Base-by-base conservation (phyloP, 371 early-diverging fungal genomes). In the Mortierella sp. region DNA sequence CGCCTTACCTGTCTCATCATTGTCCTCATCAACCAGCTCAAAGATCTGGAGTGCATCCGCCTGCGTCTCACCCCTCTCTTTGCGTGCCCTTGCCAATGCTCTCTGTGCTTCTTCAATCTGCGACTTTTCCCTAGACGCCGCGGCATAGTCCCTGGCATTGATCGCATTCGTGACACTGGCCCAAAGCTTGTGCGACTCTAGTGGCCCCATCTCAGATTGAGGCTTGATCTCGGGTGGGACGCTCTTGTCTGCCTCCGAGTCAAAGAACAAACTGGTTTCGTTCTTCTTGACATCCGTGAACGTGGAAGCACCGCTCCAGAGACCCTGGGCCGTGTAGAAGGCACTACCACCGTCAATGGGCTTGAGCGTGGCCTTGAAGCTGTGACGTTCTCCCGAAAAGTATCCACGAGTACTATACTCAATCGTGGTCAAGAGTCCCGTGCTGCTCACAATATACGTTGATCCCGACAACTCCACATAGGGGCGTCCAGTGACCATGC, bases 351-450 rank as follows among this genome's bases (percentile, higher is more conserved):
- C 82, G 2, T 67, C 53, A 19, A 83, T 58, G 1, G 80, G 51
- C 49, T 82, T 85, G 45, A 93, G 72, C 10, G 72, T 76, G 16
- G 91, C 94, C 71, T 93, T 91, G 80, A 94, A 90, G 62, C 89
- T 89, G 71, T 93, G 90, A 51, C 91, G 86, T 64, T 92, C 93
- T 58, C 94, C 94, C 18, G 89, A 88, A 67, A 93, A 87, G 89
- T 91, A 93, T 12, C 92, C 90, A 69, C 87, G 90, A 38, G 91
- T 89, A 47, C 87, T 82, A 72, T 90, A 93, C 64, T 92, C 90
- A 72, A 94, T 87, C 54, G 85, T 81, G 38, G 92, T 85, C 58
- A 82, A 78, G 49, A 74, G 84, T 21, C 94, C 93, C 47, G 81
- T 81, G 47, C 84, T 83, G 43, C 88, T 89, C 39, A 87, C 86